These are phyloP conservation scores for Akebia trifoliata DNA, from an alignment of 164 flowering plant species.

Conservation along the genomic window DNA sequence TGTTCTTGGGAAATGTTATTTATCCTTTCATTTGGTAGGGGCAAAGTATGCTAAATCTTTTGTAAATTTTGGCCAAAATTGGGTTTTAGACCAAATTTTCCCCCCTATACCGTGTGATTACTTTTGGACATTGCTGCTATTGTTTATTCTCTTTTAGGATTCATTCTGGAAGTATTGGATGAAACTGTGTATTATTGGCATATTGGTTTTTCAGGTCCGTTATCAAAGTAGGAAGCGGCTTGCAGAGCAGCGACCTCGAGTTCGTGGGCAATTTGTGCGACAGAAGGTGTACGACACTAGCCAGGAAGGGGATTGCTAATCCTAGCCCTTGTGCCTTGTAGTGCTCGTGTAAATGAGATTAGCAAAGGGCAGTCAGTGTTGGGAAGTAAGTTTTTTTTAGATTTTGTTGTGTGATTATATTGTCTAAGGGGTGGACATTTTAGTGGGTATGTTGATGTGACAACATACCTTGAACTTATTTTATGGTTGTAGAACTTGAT, in stretches of 20 bases:
- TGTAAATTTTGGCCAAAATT: background rate
- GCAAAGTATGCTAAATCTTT: too few species aligned
- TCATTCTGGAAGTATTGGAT: constrained; percentile 7
- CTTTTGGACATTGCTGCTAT: background rate
- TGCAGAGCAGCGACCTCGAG: constrained; percentile 77
- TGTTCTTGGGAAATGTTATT: too few species aligned
- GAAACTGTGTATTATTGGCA: constrained; percentile 1
- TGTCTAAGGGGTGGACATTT: background rate
- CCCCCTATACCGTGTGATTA: background rate
- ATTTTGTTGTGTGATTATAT: constrained; percentile 5
- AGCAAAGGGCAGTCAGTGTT: constrained; percentile 19
- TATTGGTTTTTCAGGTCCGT: constrained; percentile 46
- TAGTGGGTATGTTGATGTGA: background rate
- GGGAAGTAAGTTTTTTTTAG: constrained; percentile 10
- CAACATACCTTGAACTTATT: constrained; percentile 1
- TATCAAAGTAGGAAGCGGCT: constrained; percentile 72
- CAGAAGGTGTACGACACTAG: constrained; percentile 29
- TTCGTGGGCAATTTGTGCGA: constrained; percentile 77
- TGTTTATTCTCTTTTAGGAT: background rate
- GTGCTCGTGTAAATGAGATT: constrained; percentile 24
- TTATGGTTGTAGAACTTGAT: constrained; percentile 6
- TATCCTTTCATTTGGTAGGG: too few species aligned
- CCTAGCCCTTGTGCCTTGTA: constrained; percentile 1
- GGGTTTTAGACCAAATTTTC: background rate
- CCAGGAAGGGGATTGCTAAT: constrained; percentile 24